Base-by-base conservation (phyloP, 768 basidiomycete species). In the Collybiopsis luxurians region DNA sequence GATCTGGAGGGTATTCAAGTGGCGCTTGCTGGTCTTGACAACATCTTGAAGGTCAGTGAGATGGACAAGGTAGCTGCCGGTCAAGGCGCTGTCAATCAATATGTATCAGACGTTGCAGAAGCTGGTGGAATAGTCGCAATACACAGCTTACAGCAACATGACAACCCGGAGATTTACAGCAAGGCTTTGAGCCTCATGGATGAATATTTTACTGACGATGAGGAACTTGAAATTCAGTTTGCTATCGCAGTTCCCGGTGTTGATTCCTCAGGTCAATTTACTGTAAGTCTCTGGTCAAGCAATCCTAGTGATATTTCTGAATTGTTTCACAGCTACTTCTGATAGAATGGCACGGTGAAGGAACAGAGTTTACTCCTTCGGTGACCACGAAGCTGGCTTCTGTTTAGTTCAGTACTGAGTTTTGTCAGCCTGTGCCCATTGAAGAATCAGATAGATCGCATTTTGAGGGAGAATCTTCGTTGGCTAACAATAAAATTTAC, bases 1-100 rank as follows among this genome's bases (percentile, higher is more conserved):
- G 97, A 99, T 76, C 98, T 98, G 84, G 98, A 99, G 79, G 97
- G 98, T 63, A 99, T 99, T 63, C 90, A 94, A 73, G 96, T 98
- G 39, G 96, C 96, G 19, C 84, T 99, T 45, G 97, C 98, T 69
- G 97, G 97, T 53, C 80, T 99, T 49, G 97, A 99, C 74, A 99
- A 99, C 73, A 94, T 98, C 65, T 78, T 99, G 63, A 98, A 97
- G 75, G 90, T 99, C 60, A 96, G 97, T 42, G 96, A 99, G 75
- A 84, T 88, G 67, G 97, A 99, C 74, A 98, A 89, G 75, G 80
- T 86, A 62, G 83, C 87, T 39, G 80, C 77, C 12, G 93, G 91
- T 19, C 87, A 89, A 48, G 90, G 91, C 40, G 91, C 83, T 11
- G 80, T 85, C 24, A 99, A 99, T 73, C 87, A 92, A 66, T 99